A percentile compares a stretch with the other conserved stretches of the same genome.
Conservation (phyloP, 2,329 filamentous ascomycete genomes). For the Magnaporthales sp. region DNA sequence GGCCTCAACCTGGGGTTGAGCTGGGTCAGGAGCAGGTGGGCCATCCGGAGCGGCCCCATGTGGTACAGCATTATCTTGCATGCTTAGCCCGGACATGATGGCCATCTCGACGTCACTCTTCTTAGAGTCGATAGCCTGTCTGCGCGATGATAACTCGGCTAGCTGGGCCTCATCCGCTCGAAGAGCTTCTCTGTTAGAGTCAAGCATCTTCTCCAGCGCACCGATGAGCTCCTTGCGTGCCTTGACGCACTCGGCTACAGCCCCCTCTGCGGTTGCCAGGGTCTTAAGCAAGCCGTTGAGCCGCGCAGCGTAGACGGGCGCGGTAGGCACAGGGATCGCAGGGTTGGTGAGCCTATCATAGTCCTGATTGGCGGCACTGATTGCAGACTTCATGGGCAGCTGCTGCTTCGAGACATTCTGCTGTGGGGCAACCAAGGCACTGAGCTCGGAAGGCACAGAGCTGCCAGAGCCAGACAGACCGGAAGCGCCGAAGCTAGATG, state of each 20-base stretch:
- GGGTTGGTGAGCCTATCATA: conserved; percentile 75
- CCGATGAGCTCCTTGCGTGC: conserved; percentile 69
- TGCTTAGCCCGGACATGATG: conserved; percentile 72
- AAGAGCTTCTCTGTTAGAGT: conserved; percentile 61
- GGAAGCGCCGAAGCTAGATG: conserved; percentile 48
- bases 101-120: conserved; percentile 84
- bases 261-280: conserved; percentile 78
- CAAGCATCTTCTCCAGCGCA: conserved; percentile 74
- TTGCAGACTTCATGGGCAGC: conserved; percentile 55
- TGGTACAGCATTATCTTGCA: not conserved
- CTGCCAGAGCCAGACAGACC: conserved; percentile 37
- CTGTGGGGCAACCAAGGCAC: conserved; percentile 65
- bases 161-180: conserved; percentile 59
- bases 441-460: conserved; percentile 66
- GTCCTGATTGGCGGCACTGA: conserved; percentile 67
- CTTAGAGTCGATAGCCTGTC: conserved; percentile 65
- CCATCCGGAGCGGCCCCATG: conserved; percentile 49
- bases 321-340: conserved; percentile 58
- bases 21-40: conserved; percentile 63
- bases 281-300: conserved; percentile 85
- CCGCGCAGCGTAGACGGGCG: conserved; percentile 85
- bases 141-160: conserved; percentile 56
- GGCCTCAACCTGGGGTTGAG: conserved; percentile 18
- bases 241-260: conserved; percentile 82
- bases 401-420: conserved; percentile 66